Evolutionary conservation across 2,329 filamentous ascomycete species (phyloP).

Genomic region (Colletotrichum eleusines): DNA sequence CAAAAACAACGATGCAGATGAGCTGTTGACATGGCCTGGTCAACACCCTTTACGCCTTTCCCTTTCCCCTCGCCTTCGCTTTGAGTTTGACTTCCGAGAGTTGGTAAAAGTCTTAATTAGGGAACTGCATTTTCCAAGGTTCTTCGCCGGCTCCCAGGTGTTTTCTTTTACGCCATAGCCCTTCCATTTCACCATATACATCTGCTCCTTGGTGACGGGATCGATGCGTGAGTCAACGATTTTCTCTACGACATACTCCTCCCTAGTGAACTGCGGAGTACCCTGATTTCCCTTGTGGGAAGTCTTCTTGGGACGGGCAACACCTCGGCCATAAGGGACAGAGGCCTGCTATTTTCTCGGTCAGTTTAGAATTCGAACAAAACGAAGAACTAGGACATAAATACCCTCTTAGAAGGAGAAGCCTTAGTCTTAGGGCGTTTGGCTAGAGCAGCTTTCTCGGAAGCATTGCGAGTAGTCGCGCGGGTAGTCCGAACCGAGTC

Average conservation of each 20-base stretch:
- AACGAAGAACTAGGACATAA: background rate
- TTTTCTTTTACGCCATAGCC: conserved; percentile 58
- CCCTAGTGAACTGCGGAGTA: conserved; percentile 31
- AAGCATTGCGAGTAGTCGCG: background rate
- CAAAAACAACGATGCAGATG: background rate
- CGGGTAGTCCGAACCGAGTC: background rate
- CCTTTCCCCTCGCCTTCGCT: background rate
- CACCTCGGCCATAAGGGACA: conserved; percentile 17
- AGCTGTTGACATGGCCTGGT: background rate
- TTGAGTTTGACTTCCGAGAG: conserved; percentile 29
- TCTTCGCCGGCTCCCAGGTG: conserved; percentile 66
- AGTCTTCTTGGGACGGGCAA: conserved; percentile 18
- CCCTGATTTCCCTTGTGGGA: background rate
- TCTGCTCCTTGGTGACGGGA: conserved; percentile 51
- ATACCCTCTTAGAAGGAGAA: conserved; percentile 22
- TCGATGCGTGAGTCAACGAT: conserved; percentile 59
- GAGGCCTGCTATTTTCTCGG: background rate
- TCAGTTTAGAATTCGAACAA: background rate
- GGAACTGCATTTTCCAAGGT: conserved; percentile 55
- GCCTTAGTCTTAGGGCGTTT: too few relatives aligned
- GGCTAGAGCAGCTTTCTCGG: background rate
- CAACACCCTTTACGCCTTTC: background rate
- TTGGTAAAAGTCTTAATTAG: conserved; percentile 46
- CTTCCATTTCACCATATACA: conserved; percentile 67
- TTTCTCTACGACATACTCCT: conserved; percentile 61